Evolutionary conservation across 495 filamentous ascomycete genomes (phyloP).

Genomic region (Aspergillus hancockii): DNA sequence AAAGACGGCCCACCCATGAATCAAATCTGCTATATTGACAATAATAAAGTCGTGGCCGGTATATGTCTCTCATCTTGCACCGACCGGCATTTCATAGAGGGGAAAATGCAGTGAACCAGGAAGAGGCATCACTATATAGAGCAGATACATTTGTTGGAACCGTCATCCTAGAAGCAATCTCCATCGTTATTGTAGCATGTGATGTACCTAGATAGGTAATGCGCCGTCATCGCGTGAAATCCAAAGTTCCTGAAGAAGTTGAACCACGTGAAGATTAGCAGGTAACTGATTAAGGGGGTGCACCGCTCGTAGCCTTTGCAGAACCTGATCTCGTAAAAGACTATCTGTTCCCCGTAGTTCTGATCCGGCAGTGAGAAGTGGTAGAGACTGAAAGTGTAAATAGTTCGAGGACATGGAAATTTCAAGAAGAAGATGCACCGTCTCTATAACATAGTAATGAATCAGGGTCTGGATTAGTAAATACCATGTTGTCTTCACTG

Average conservation of each 20-base stretch:
- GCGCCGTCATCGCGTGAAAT: slow-evolving; percentile 14
- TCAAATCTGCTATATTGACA: no score
- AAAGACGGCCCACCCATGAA: no score
- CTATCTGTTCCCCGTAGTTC: slow-evolving; percentile 13
- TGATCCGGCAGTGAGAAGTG: slow-evolving; percentile 18
- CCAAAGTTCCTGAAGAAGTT: slow-evolving; percentile 18
- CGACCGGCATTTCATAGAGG: no score
- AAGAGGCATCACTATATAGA: no score
- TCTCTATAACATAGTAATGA: no score
- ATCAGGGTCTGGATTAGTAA: no score
- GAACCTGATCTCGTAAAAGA: slow-evolving; percentile 13
- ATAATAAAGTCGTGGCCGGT: no score
- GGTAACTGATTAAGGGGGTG: slow-evolving; percentile 21
- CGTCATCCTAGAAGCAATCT: no score
- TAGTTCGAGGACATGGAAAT: slow-evolving; percentile 14
- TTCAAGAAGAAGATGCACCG: slow-evolving; percentile 14
- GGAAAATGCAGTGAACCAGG: no score
- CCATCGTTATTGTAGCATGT: slow-evolving; percentile 18
- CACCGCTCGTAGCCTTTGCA: slow-evolving; percentile 14
- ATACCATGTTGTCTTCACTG: slow-evolving; percentile 8
- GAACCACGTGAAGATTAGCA: slow-evolving; percentile 15
- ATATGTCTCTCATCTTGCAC: no score
- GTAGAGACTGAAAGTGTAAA: slow-evolving; percentile 19
- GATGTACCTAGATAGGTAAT: slow-evolving; percentile 13
- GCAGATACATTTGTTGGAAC: no score